Conservation (phyloP, 2,329 filamentous ascomycete genomes). For the Geosmithia putterillii region DNA sequence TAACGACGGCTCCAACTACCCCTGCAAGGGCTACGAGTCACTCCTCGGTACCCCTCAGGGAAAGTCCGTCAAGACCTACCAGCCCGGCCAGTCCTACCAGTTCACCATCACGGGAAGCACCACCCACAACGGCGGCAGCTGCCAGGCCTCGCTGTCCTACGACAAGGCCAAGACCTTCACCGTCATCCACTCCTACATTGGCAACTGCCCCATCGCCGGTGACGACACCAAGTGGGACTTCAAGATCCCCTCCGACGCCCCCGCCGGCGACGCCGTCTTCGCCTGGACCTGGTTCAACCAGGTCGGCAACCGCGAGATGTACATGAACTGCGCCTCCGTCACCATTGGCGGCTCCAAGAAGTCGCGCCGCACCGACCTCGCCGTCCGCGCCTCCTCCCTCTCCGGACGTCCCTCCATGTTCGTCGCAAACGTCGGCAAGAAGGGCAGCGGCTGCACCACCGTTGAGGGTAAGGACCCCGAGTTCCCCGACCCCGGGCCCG, state of each 20-base stretch:
- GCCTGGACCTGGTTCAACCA: constrained; percentile 72
- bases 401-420: constrained; percentile 53
- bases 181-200: constrained; percentile 49
- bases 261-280: constrained; percentile 49
- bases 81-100: constrained; percentile 48
- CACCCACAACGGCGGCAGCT: constrained; percentile 58
- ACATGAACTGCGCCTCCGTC: constrained; percentile 74
- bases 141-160: constrained; percentile 64
- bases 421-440: constrained; percentile 55
- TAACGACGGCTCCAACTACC: constrained; percentile 51
- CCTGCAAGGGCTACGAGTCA: constrained; percentile 57
- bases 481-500: constrained; percentile 54
- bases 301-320: constrained; percentile 70
- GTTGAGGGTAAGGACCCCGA: constrained; percentile 42
- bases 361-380: constrained; percentile 10
- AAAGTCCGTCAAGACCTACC: constrained; percentile 45
- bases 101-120: constrained; percentile 53
- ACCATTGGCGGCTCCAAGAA: constrained; percentile 34
- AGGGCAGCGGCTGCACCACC: constrained; percentile 47
- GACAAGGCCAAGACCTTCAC: constrained; percentile 59
- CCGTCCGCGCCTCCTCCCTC: constrained; percentile 22
- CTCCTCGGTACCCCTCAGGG: constrained; percentile 36
- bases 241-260: constrained; percentile 50
- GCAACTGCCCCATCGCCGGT: constrained; percentile 32
- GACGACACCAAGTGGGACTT: constrained; percentile 47